Evolutionary conservation across 140 eudicot genomes (phyloP).

Genomic region (Ambrosia hybrid): DNA sequence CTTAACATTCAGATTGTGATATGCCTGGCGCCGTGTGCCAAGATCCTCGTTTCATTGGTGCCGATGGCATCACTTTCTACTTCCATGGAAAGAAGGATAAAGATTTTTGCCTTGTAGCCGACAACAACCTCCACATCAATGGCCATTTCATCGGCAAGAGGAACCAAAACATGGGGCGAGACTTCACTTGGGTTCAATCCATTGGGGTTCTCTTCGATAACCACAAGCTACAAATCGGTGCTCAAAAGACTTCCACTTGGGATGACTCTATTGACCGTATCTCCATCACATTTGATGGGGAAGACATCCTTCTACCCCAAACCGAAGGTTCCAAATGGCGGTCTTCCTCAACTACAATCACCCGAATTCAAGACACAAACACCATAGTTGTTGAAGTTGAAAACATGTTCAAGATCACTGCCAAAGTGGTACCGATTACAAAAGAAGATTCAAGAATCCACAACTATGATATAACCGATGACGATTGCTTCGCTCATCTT

Average conservation of each 20-base stretch:
- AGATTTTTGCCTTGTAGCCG: too few species aligned
- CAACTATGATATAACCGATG: conserved; percentile 36
- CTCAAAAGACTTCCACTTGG: conserved; percentile 48
- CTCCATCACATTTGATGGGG: conserved; percentile 25
- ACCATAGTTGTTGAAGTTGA: conserved; percentile 37
- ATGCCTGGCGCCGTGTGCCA: conserved; percentile 58
- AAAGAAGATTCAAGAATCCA: too few species aligned
- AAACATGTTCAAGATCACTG: conserved; percentile 40
- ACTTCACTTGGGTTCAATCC: conserved; percentile 62
- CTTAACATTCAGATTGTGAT: conserved; percentile 34
- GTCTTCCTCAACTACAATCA: conserved; percentile 12
- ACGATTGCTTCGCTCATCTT: conserved; percentile 60
- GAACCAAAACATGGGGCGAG: conserved; percentile 38
- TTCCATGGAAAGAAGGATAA: too few species aligned
- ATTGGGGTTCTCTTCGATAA: conserved; percentile 42
- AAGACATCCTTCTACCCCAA: conserved; percentile 23
- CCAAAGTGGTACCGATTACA: conserved; percentile 45
- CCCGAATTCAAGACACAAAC: conserved; percentile 31
- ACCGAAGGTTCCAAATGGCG: conserved; percentile 38
- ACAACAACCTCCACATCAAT: too few species aligned
- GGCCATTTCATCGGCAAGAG: too few species aligned
- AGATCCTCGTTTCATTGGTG: conserved; percentile 62
- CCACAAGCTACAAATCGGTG: conserved; percentile 40
- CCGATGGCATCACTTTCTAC: too few species aligned
- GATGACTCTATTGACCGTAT: conserved; percentile 38